Evolutionary conservation across 2,329 filamentous ascomycete species (phyloP).

Genomic region (Exophiala oligosperma): DNA sequence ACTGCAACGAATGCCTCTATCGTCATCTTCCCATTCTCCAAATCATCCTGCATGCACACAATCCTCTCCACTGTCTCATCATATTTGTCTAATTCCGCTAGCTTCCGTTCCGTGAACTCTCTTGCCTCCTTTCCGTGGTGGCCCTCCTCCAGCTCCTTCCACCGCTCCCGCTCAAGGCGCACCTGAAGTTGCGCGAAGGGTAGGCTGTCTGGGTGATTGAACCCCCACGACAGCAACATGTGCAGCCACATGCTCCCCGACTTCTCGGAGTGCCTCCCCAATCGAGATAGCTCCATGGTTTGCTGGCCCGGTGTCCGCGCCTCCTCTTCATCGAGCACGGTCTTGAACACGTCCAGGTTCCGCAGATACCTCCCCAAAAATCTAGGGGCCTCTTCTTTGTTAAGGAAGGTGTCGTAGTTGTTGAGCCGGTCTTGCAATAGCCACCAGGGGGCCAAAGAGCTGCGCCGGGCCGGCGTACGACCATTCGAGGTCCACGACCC

Average conservation of each 20-base stretch:
- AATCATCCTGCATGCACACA: slow-evolving; percentile 5
- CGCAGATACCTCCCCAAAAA: slow-evolving; percentile 32
- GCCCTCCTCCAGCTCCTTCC: slow-evolving; percentile 6
- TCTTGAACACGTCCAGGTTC: slow-evolving; percentile 34
- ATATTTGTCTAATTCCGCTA: slow-evolving; percentile 12
- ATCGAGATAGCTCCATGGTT: slow-evolving; percentile 34
- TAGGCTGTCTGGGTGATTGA: slow-evolving; percentile 35
- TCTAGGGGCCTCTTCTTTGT: slow-evolving; percentile 31
- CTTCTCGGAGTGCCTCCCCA: slow-evolving; percentile 36
- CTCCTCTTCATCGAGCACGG: slow-evolving; percentile 36
- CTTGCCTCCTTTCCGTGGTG: slow-evolving; percentile 2
- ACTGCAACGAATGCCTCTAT: slow-evolving; percentile 7
- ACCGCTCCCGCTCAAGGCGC: slow-evolving; percentile 2
- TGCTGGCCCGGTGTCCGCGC: slow-evolving; percentile 25
- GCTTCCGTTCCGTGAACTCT: slow-evolving; percentile 7
- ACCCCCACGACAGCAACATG: slow-evolving; percentile 36
- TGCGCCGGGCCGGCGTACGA: not conserved
- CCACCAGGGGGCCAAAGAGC: not conserved
- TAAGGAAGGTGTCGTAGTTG: slow-evolving; percentile 30
- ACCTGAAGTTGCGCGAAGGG: slow-evolving; percentile 32
- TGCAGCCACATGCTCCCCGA: slow-evolving; percentile 41
- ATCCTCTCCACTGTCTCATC: slow-evolving; percentile 13
- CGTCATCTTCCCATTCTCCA: slow-evolving; percentile 12
- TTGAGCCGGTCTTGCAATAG: not conserved
- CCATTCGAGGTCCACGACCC: not conserved